Evolutionary conservation across 495 filamentous ascomycete species (phyloP), one percentile per base, ranked within the genome.

Genomic region (Penicillium cataractarum): DNA sequence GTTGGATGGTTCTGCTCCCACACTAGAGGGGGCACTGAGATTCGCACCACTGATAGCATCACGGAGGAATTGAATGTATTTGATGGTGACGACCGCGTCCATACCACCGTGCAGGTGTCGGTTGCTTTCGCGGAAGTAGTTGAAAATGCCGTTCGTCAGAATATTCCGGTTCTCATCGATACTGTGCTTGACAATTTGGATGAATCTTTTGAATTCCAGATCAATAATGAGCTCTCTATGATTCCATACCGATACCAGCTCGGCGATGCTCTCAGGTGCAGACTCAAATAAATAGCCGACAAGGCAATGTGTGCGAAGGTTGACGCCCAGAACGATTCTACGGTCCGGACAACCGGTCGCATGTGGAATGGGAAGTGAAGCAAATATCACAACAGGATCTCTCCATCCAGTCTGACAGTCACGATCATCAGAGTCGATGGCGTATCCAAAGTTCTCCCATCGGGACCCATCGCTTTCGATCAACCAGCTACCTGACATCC

Each of bases 81-180:
- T 56, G 29, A 77, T 71, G 6, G 54, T 64, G 32, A 80, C 67
- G 9, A 78, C 67, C 17, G 78, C 58, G 48, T 80, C 78, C 63
- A 80, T 60, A 0, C 75, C 76, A 0, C 70, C 37, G 1, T 56
- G 60, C 9, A 70, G 40, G n/a, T 32, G 29, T n/a, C 49, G 46
- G 6, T 32, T 55, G 13, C 40, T 62, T 24, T 67, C 50, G 3
- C 54, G 58, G 39, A 67, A 63, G 32, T 63, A 56, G 4, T 50
- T 44, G 24, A 73, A 35, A 8, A 73, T 33, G 4, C 70, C 70
- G 0, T 33, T 27, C 2, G 46, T 29, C 3, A 71, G 19, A n/a
- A 65, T 52, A 39, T 61, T 39, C 3, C 37, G 10, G 17, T 60
- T 19, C 13, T 57, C 33, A 9, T 55, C 10, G 40, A 63, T 50